Percentiles rank a stretch among this genome's conserved stretches.
These are phyloP conservation scores for Medicago truncatula DNA, from an alignment of 306 rosid species.

Conservation along the genomic window DNA sequence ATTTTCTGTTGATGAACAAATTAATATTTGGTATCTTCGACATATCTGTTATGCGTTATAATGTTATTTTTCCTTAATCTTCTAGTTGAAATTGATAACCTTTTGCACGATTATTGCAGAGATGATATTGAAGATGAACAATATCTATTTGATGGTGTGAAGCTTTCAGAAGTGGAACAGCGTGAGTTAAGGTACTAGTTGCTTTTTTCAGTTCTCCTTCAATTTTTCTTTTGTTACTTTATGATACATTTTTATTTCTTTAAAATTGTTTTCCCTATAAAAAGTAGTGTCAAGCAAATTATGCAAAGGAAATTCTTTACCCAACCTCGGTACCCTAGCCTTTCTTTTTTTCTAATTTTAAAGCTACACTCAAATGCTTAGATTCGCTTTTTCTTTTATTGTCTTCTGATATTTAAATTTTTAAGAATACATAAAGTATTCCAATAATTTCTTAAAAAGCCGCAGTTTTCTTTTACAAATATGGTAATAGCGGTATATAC, in stretches of 20 bases:
- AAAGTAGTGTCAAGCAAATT: slow-evolving; percentile 15
- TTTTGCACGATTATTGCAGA: slow-evolving; percentile 48
- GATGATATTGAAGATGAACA: slow-evolving; percentile 95
- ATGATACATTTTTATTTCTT: slow-evolving; percentile 11
- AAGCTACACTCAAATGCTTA: slow-evolving; percentile 17
- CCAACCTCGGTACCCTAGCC: slow-evolving; percentile 2
- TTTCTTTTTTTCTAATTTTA: slow-evolving; percentile 6
- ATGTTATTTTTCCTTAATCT: slow-evolving; percentile 24
- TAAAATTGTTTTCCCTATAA: neutral
- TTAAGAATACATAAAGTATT: neutral
- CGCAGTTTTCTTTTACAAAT: neutral
- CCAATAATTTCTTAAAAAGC: neutral
- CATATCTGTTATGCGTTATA: slow-evolving; percentile 12
- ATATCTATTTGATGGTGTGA: slow-evolving; percentile 77
- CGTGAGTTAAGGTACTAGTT: slow-evolving; percentile 62
- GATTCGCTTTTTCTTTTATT: slow-evolving; percentile 4
- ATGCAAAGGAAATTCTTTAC: slow-evolving; percentile 11
- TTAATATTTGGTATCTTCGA: slow-evolving; percentile 9
- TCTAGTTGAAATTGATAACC: slow-evolving; percentile 31
- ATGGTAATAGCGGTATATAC: neutral
- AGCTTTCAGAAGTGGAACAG: slow-evolving; percentile 74
- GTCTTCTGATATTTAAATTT: neutral
- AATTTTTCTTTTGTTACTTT: slow-evolving; percentile 9
- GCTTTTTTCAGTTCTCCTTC: slow-evolving; percentile 13
- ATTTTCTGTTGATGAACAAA: slow-evolving; percentile 22